Evolutionary conservation across 2,329 filamentous ascomycete genomes (phyloP).

Genomic region (Fusarium sp.): DNA sequence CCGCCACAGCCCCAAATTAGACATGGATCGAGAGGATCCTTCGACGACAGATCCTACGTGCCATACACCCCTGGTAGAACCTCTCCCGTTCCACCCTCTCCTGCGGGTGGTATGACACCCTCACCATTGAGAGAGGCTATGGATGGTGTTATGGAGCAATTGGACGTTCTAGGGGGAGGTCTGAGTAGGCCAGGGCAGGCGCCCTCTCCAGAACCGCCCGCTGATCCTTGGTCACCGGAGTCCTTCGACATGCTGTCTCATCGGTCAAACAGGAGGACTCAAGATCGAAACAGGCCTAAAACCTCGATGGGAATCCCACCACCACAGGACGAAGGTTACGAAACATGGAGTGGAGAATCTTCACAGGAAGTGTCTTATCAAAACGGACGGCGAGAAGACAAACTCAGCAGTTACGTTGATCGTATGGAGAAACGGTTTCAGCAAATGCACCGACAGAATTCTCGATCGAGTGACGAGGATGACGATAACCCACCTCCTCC

Average conservation of each 20-base stretch:
- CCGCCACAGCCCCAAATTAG: constrained; percentile 40
- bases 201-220: constrained; percentile 69
- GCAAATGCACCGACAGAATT: constrained; percentile 76
- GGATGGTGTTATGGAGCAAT: constrained; percentile 97
- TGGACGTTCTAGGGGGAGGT: constrained; percentile 79
- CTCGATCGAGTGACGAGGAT: constrained; percentile 58
- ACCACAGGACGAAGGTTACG: constrained; percentile 72
- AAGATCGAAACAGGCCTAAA: constrained; percentile 65
- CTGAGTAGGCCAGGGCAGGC: constrained; percentile 67
- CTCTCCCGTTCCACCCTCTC: constrained; percentile 79
- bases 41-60: constrained; percentile 54
- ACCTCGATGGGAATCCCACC: constrained; percentile 81
- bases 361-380: constrained; percentile 64
- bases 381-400: constrained; percentile 64
- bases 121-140: constrained; percentile 95
- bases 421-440: constrained; percentile 90
- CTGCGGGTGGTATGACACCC: constrained; percentile 80
- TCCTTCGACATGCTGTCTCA: constrained; percentile 75
- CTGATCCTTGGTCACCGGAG: constrained; percentile 91
- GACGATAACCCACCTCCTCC: constrained; percentile 75
- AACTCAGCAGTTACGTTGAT: constrained; percentile 88
- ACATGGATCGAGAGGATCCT: constrained; percentile 45
- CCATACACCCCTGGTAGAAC: constrained; percentile 68
- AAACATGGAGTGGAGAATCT: constrained; percentile 70
- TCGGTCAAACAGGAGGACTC: constrained; percentile 46